Percentiles rank a stretch among this genome's conserved stretches.
phyloP scores from a whole-genome alignment of 208 protist species.

The Borovskyia barvae region DNA sequence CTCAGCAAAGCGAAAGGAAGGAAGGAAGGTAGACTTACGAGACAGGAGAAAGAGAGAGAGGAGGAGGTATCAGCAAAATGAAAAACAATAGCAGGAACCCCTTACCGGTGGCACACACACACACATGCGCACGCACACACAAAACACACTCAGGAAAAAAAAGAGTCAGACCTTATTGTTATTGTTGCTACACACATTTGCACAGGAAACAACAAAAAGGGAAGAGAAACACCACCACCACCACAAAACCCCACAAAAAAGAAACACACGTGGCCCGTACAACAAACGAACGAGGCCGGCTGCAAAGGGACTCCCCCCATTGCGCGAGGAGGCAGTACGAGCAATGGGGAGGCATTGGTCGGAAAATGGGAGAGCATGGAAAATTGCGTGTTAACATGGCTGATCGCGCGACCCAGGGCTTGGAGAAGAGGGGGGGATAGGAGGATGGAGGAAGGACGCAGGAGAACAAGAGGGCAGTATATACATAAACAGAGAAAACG shows the following conservation, averaged over 20 bases:
- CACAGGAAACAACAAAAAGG: background rate
- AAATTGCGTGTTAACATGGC: too few relatives aligned
- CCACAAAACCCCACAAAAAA: background rate
- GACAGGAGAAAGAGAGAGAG: conserved; percentile 12
- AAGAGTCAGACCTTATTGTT: conserved; percentile 8
- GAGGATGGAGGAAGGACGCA: too few relatives aligned
- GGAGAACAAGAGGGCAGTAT: too few relatives aligned
- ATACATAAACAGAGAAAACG: too few relatives aligned
- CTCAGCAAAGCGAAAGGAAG: background rate
- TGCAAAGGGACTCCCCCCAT: too few relatives aligned
- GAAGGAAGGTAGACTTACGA: background rate
- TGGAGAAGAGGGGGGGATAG: too few relatives aligned
- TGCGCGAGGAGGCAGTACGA: too few relatives aligned
- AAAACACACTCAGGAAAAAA: conserved; percentile 1
- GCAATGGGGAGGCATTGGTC: too few relatives aligned
- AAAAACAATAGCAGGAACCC: background rate
- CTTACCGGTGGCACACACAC: background rate
- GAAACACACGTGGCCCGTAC: too few relatives aligned
- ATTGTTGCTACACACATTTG: background rate
- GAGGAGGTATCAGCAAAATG: background rate
- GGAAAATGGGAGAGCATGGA: too few relatives aligned
- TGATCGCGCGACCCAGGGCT: too few relatives aligned
- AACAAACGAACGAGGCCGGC: too few relatives aligned
- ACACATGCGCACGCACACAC: background rate
- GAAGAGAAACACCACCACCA: background rate